Percentiles rank a stretch among this genome's conserved stretches.
These are phyloP conservation scores for Pelargonium fulgidum DNA, from an alignment of 441 rosid species.

Conservation along the genomic window DNA sequence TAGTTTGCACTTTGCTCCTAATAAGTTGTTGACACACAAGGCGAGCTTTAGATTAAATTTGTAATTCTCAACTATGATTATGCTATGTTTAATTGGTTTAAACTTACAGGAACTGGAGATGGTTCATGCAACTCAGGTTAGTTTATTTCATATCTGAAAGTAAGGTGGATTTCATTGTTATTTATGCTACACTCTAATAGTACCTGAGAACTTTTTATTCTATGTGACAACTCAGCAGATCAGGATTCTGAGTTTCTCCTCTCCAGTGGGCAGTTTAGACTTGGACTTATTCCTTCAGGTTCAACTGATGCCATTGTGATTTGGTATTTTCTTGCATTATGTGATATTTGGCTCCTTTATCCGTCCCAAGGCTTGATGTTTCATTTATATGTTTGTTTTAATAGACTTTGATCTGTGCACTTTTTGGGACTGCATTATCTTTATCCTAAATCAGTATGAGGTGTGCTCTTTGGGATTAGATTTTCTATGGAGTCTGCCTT, in stretches of 20 bases:
- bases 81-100: background rate
- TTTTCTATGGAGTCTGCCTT: too few species aligned
- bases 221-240: slow-evolving; percentile 30
- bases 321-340: slow-evolving; percentile 42
- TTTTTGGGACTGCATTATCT: too few species aligned
- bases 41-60: slow-evolving; percentile 22
- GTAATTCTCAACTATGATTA: slow-evolving; percentile 12
- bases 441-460: too few species aligned
- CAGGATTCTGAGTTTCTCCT: slow-evolving; percentile 36
- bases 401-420: background rate
- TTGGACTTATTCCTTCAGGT: slow-evolving; percentile 89
- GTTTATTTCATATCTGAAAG: slow-evolving; percentile 20
- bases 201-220: slow-evolving; percentile 24
- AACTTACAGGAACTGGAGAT: slow-evolving; percentile 38
- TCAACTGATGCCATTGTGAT: slow-evolving; percentile 88
- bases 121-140: slow-evolving; percentile 37
- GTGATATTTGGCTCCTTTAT: background rate
- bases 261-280: slow-evolving; percentile 46
- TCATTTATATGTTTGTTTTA: background rate
- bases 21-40: slow-evolving; percentile 18
- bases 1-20: slow-evolving; percentile 12
- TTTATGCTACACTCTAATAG: background rate
- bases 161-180: background rate
- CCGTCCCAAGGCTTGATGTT: slow-evolving; percentile 10
- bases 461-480: too few species aligned